phyloP scores from a whole-genome alignment of 176 grass and related monocot species.

The Musa itinerans region DNA sequence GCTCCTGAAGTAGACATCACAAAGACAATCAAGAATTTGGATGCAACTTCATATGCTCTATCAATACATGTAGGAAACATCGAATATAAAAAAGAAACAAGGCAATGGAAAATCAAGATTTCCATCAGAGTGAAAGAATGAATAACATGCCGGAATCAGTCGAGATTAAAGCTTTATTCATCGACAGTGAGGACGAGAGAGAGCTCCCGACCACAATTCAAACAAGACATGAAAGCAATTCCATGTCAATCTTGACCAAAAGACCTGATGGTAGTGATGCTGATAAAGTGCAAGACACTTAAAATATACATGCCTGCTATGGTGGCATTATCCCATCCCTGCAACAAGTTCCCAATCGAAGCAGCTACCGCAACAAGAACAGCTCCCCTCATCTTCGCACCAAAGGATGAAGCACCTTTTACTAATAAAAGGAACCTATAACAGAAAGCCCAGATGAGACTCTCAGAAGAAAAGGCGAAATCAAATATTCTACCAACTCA shows the following conservation, averaged over 20 bases:
- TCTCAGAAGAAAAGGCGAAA: background rate
- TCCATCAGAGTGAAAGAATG: background rate
- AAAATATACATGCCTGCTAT: constrained; percentile 7
- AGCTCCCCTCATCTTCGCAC: constrained; percentile 13
- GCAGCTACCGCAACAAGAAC: constrained; percentile 13
- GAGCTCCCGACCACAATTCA: background rate
- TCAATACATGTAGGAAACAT: background rate
- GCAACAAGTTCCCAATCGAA: constrained; percentile 12
- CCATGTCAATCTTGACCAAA: no score
- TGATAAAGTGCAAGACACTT: background rate
- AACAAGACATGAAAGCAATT: background rate
- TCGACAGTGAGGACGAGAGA: background rate
- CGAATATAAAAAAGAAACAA: background rate
- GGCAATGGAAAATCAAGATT: background rate
- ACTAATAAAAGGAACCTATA: background rate
- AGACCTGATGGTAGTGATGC: background rate
- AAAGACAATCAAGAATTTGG: background rate
- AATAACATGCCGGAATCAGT: background rate
- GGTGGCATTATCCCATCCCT: constrained; percentile 19
- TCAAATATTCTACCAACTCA: background rate
- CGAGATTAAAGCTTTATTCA: background rate
- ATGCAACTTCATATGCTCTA: background rate
- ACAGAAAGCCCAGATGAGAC: background rate
- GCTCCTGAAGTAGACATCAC: constrained; percentile 40
- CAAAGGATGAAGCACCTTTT: background rate